These are phyloP conservation scores for Miscanthus sacchariflorus DNA, from an alignment of 202 grass and related monocot species.

Conservation along the genomic window DNA sequence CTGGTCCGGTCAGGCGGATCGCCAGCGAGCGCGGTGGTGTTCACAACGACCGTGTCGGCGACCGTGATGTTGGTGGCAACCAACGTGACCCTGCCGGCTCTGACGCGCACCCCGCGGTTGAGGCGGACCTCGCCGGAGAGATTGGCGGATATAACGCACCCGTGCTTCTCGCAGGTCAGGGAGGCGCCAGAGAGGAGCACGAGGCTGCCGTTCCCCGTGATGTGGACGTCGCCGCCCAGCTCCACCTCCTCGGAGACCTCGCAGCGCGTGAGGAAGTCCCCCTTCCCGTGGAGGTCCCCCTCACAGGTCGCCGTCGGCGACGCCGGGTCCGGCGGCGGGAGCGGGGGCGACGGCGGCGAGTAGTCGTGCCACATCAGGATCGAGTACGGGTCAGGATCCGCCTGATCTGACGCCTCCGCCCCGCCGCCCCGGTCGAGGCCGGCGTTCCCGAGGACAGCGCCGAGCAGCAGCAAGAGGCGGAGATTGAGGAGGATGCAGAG, in stretches of 20 bases:
- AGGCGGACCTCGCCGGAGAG: slow-evolving; percentile 77
- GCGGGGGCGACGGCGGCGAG: slow-evolving; percentile 88
- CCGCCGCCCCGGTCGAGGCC: slow-evolving; percentile 45
- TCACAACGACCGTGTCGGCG: slow-evolving; percentile 69
- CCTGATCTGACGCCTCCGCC: slow-evolving; percentile 50
- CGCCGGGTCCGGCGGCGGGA: slow-evolving; percentile 63
- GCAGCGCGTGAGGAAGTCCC: slow-evolving; percentile 78
- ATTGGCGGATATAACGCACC: slow-evolving; percentile 77
- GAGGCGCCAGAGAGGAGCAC: slow-evolving; percentile 66
- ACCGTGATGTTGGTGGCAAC: slow-evolving; percentile 72
- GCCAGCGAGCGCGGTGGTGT: slow-evolving; percentile 77
- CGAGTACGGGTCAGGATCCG: slow-evolving; percentile 61
- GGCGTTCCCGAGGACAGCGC: slow-evolving; percentile 41
- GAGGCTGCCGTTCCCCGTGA: slow-evolving; percentile 82
- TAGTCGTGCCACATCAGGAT: slow-evolving; percentile 99
- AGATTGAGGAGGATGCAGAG: slow-evolving; percentile 49
- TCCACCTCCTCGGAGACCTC: slow-evolving; percentile 75
- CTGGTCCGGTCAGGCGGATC: slow-evolving; percentile 84
- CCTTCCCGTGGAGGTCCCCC: slow-evolving; percentile 76
- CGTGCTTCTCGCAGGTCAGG: slow-evolving; percentile 72
- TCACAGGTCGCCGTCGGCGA: slow-evolving; percentile 78
- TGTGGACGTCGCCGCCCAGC: slow-evolving; percentile 68
- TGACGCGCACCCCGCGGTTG: slow-evolving; percentile 61
- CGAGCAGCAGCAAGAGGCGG: slow-evolving; percentile 51
- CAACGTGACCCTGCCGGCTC: slow-evolving; percentile 70